Conservation (phyloP, 1,284 basidiomycete genomes). For the Wolfiporia cocos region DNA sequence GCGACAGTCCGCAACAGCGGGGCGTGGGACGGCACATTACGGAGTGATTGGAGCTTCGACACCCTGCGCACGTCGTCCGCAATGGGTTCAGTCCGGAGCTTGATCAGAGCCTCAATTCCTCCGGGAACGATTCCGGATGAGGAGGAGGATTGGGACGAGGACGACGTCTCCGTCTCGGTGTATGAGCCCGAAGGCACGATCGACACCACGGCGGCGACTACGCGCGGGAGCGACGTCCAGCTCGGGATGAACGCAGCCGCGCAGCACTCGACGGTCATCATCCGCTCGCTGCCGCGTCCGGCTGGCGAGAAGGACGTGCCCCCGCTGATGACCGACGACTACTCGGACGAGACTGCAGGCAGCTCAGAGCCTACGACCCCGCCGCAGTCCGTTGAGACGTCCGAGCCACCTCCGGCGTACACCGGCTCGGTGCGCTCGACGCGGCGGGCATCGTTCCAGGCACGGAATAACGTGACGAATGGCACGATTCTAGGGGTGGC, state of each 20-base stretch:
- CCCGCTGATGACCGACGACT: conserved; percentile 31
- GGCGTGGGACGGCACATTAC: conserved; percentile 72
- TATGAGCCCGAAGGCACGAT: conserved; percentile 36
- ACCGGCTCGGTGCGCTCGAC: conserved; percentile 36
- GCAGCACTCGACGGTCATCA: conserved; percentile 66
- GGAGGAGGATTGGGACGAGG: conserved; percentile 39
- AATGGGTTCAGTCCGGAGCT: conserved; percentile 68
- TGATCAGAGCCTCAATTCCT: conserved; percentile 60
- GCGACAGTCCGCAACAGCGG: conserved; percentile 48
- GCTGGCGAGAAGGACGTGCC: conserved; percentile 36
- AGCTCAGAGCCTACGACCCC: conserved; percentile 25
- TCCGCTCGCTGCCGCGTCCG: conserved; percentile 37
- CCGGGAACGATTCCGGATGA: conserved; percentile 47
- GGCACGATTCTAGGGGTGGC: conserved; percentile 78
- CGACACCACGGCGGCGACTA: conserved; percentile 54
- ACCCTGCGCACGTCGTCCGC: conserved; percentile 72
- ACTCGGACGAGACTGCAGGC: conserved; percentile 31
- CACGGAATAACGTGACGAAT: conserved; percentile 54
- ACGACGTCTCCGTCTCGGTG: conserved; percentile 36
- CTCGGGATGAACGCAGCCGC: conserved; percentile 50
- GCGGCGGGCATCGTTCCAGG: conserved; percentile 64
- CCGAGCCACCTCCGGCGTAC: conserved; percentile 32
- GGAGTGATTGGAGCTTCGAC: conserved; percentile 95
- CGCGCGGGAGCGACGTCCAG: conserved; percentile 53
- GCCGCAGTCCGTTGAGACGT: conserved; percentile 23